Percentiles rank a stretch among this genome's conserved stretches.
These are phyloP conservation scores for Steccherinum ochraceum DNA, from an alignment of 768 basidiomycete genomes.

Conservation along the genomic window DNA sequence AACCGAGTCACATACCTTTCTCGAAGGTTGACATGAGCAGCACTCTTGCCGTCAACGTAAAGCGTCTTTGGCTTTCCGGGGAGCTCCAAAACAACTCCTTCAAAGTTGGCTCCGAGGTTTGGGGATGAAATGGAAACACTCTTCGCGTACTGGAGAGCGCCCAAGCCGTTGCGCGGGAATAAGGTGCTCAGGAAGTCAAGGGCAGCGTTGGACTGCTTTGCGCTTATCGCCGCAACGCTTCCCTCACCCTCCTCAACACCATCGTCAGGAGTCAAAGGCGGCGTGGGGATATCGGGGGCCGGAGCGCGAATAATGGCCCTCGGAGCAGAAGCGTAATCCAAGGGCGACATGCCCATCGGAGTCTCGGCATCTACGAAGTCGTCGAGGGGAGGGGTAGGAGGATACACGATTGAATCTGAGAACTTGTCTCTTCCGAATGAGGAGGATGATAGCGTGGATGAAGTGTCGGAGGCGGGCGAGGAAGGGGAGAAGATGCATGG, in stretches of 20 bases:
- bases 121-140: conserved; percentile 69
- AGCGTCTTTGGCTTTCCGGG: conserved; percentile 69
- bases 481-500: conserved; percentile 30
- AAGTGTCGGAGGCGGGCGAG: conserved; percentile 33
- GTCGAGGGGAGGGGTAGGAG: conserved; percentile 25
- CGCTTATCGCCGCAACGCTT: conserved; percentile 33
- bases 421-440: conserved; percentile 28
- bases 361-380: conserved; percentile 1
- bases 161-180: conserved; percentile 68
- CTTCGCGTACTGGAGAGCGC: conserved; percentile 65
- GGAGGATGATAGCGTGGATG: conserved; percentile 26
- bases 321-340: conserved; percentile 13
- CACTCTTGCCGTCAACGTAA: conserved; percentile 81
- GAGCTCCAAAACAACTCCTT: conserved; percentile 72
- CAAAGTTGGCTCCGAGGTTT: conserved; percentile 61
- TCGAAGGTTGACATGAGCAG: conserved; percentile 69
- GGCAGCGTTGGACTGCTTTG: conserved; percentile 51
- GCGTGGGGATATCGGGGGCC: conserved; percentile 47
- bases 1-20: conserved; percentile 54
- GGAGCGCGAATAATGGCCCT: conserved; percentile 21
- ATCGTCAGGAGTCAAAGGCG: conserved; percentile 75
- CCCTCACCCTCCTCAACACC: conserved; percentile 40
- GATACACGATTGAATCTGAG: conserved; percentile 20
- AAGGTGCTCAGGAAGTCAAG: conserved; percentile 74
- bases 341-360: background rate